phyloP scores from a whole-genome alignment of 2,329 filamentous ascomycete genomes.

The Cordyceps cicadae region DNA sequence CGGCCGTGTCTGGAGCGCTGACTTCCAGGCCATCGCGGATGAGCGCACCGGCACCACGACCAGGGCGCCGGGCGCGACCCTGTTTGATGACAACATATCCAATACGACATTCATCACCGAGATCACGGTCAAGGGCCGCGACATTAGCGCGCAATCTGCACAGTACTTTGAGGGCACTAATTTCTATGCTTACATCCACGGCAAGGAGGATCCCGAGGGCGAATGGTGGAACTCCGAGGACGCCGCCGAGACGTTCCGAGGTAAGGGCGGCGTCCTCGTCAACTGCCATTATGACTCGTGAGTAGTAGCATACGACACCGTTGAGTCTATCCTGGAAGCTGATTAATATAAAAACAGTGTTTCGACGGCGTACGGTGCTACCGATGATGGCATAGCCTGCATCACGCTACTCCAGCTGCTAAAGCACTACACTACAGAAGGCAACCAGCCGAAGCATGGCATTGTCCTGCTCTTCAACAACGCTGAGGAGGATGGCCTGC shows the following conservation, averaged over 20 bases:
- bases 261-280: constrained; percentile 73
- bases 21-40: neutral
- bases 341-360: constrained; percentile 46
- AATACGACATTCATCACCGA: constrained; percentile 61
- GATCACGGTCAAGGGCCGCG: constrained; percentile 14
- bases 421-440: constrained; percentile 69
- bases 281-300: constrained; percentile 86
- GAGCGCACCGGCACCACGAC: neutral
- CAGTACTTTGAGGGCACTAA: constrained; percentile 92
- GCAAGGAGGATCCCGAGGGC: constrained; percentile 62
- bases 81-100: constrained; percentile 71
- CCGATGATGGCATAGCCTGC: constrained; percentile 86
- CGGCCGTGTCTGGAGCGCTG: constrained; percentile 21
- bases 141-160: constrained; percentile 27
- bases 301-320: constrained; percentile 16
- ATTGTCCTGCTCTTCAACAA: constrained; percentile 88
- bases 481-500: constrained; percentile 86
- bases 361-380: constrained; percentile 84
- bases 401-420: constrained; percentile 80
- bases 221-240: constrained; percentile 59
- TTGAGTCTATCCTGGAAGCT: neutral
- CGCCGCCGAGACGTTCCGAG: constrained; percentile 37
- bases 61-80: constrained; percentile 40
- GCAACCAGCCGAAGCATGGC: constrained; percentile 66
- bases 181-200: constrained; percentile 83